These are phyloP conservation scores for Vicia sativa DNA, from an alignment of 306 rosid genomes.

Conservation along the genomic window DNA sequence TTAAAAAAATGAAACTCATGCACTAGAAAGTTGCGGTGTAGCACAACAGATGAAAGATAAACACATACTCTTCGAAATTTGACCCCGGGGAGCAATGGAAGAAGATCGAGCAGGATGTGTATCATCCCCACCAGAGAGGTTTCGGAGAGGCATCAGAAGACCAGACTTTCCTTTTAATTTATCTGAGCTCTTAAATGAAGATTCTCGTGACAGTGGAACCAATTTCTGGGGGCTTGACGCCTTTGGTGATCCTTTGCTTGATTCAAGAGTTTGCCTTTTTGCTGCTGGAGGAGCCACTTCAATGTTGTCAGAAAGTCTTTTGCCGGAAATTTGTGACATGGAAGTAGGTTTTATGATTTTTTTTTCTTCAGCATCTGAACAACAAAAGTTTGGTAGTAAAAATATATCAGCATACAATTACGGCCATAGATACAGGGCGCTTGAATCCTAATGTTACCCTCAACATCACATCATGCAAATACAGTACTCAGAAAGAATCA, in stretches of 20 bases:
- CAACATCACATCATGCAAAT: constrained; percentile 42
- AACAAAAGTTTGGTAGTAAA: constrained; percentile 33
- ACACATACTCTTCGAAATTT: constrained; percentile 55
- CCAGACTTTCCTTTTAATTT: constrained; percentile 60
- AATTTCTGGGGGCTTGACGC: constrained; percentile 59
- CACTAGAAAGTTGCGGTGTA: constrained; percentile 17
- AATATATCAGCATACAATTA: constrained; percentile 36
- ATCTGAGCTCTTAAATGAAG: constrained; percentile 72
- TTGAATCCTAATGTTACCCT: constrained; percentile 33
- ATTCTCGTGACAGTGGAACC: constrained; percentile 61
- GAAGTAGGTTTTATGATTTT: constrained; percentile 46
- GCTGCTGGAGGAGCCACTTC: constrained; percentile 66
- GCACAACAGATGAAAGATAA: constrained; percentile 30
- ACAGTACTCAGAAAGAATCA: constrained; percentile 35
- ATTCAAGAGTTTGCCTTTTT: constrained; percentile 80
- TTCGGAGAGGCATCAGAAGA: constrained; percentile 50
- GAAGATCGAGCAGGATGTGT: constrained; percentile 58
- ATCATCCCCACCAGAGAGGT: constrained; percentile 50
- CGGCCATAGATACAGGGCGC: constrained; percentile 5
- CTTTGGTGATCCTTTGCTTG: constrained; percentile 68
- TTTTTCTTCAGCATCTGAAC: constrained; percentile 58
- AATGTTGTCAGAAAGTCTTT: constrained; percentile 63
- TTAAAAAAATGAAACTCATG: constrained; percentile 36
- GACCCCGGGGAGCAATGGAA: constrained; percentile 51
- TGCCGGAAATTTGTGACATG: constrained; percentile 56